Percentiles rank a stretch among this genome's conserved stretches.
Evolutionary conservation across 441 rosid genomes (phyloP).

Genomic region (Bruguiera hainesii): DNA sequence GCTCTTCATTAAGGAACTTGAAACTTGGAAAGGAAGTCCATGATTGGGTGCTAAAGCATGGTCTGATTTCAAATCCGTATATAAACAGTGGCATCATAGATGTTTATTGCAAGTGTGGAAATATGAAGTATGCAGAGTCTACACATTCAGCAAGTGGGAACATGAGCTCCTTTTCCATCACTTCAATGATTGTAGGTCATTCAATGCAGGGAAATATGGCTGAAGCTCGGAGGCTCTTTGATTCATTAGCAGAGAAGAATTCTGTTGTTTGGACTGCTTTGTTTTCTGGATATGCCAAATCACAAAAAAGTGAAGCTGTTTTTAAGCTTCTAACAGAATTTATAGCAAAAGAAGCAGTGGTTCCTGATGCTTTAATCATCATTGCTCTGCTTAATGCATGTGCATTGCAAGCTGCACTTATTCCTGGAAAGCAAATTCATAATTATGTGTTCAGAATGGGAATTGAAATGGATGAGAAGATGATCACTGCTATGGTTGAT

Average conservation of each 20-base stretch:
- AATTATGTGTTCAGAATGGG: constrained; percentile 51
- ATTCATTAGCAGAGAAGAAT: constrained; percentile 56
- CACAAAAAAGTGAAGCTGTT: constrained; percentile 43
- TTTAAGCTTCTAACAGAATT: constrained; percentile 52
- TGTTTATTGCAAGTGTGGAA: constrained; percentile 64
- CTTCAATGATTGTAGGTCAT: constrained; percentile 64
- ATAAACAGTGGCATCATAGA: constrained; percentile 55
- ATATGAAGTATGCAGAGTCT: constrained; percentile 54
- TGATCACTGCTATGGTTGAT: constrained; percentile 52
- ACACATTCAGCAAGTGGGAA: constrained; percentile 35
- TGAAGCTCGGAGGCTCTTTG: constrained; percentile 53
- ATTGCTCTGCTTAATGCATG: constrained; percentile 60
- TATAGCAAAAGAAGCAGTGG: constrained; percentile 33
- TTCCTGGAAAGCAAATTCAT: constrained; percentile 68
- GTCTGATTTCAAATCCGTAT: constrained; percentile 41
- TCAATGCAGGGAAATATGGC: constrained; percentile 57
- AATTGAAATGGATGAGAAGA: constrained; percentile 44
- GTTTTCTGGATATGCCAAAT: constrained; percentile 57
- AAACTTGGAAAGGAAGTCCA: constrained; percentile 64
- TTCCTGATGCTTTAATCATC: constrained; percentile 52
- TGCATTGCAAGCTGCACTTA: constrained; percentile 57
- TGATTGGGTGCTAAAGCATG: constrained; percentile 56
- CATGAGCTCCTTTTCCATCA: constrained; percentile 37
- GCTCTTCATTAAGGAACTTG: constrained; percentile 42
- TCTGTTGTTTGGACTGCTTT: constrained; percentile 60